phyloP scores from a whole-genome alignment of 176 grass and related monocot species.

The Triticum urartu region DNA sequence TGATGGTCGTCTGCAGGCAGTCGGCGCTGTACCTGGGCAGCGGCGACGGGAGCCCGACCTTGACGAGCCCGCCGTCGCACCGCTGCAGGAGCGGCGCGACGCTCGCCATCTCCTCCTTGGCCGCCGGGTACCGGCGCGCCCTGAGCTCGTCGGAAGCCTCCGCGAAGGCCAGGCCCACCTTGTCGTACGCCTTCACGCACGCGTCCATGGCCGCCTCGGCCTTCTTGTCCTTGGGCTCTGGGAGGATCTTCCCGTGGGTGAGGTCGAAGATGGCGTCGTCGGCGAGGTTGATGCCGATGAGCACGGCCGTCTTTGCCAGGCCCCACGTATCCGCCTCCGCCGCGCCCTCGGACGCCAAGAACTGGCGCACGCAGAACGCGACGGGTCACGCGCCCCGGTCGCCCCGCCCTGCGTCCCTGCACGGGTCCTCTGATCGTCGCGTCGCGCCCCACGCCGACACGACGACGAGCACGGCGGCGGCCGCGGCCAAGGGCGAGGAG shows the following conservation, averaged over 20 bases:
- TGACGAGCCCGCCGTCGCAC: constrained; percentile 31
- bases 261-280: constrained; percentile 43
- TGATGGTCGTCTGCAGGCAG: constrained; percentile 31
- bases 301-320: constrained; percentile 27
- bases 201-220: constrained; percentile 16
- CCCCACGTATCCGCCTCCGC: constrained; percentile 45
- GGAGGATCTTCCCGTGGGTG: constrained; percentile 17
- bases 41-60: not conserved
- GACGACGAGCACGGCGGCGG: not conserved
- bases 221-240: constrained; percentile 1
- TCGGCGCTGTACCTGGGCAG: constrained; percentile 28
- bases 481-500: not conserved
- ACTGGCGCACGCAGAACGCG: constrained; percentile 29
- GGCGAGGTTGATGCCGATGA: constrained; percentile 42
- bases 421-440: constrained; percentile 51
- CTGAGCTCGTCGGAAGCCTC: constrained; percentile 35
- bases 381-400: constrained; percentile 29
- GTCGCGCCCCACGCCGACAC: not conserved
- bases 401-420: constrained; percentile 12
- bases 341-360: constrained; percentile 29
- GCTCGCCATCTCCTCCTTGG: constrained; percentile 2
- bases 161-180: constrained; percentile 28
- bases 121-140: constrained; percentile 13
- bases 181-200: constrained; percentile 35
- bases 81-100: constrained; percentile 5